Percentiles rank a stretch among this genome's conserved stretches.
These are phyloP conservation scores for Russula dissimulans DNA, from an alignment of 768 basidiomycete species.

Conservation along the genomic window DNA sequence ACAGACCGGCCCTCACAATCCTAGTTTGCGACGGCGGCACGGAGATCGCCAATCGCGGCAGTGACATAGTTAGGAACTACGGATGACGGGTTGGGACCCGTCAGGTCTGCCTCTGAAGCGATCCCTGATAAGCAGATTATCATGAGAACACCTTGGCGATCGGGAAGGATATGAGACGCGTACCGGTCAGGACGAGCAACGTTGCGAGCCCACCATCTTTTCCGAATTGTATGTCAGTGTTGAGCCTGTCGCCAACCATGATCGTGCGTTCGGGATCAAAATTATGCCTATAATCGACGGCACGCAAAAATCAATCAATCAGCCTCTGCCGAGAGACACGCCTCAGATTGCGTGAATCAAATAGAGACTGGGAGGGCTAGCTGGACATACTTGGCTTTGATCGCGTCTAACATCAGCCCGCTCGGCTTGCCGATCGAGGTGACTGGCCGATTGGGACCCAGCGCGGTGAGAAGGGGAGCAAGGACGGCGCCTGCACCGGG, in stretches of 20 bases:
- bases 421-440: slow-evolving; percentile 87
- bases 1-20: neutral
- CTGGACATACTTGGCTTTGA: slow-evolving; percentile 56
- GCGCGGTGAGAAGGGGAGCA: slow-evolving; percentile 68
- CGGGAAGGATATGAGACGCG: slow-evolving; percentile 12
- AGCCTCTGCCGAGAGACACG: slow-evolving; percentile 3
- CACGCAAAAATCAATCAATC: neutral
- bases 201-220: slow-evolving; percentile 78
- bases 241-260: slow-evolving; percentile 93
- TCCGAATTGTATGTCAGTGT: slow-evolving; percentile 94
- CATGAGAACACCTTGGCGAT: neutral
- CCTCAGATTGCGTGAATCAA: neutral
- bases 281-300: slow-evolving; percentile 46
- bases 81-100: slow-evolving; percentile 56
- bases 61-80: slow-evolving; percentile 80
- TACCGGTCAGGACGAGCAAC: slow-evolving; percentile 88
- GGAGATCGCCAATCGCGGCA: slow-evolving; percentile 73
- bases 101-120: slow-evolving; percentile 62
- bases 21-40: slow-evolving; percentile 15
- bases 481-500: slow-evolving; percentile 83
- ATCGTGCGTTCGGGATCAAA: slow-evolving; percentile 83
- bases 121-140: slow-evolving; percentile 46
- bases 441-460: slow-evolving; percentile 48
- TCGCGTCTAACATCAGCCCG: slow-evolving; percentile 85
- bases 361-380: neutral